phyloP scores from a whole-genome alignment of 2,329 filamentous ascomycete genomes.

The Fusarium chlamydosporum region DNA sequence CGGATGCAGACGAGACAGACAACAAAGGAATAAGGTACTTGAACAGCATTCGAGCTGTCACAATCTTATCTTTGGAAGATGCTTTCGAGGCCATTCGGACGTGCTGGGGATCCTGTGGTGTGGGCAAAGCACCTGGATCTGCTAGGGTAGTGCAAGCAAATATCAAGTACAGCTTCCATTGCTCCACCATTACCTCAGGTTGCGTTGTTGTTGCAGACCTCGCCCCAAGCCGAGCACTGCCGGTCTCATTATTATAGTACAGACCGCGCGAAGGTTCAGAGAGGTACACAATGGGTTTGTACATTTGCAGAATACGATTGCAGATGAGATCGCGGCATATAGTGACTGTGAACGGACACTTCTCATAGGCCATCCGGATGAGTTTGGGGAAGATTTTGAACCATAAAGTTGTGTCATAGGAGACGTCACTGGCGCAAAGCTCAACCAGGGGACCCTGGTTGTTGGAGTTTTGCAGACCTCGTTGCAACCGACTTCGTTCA shows the following conservation, averaged over 20 bases:
- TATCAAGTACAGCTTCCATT: slow-evolving; percentile 97
- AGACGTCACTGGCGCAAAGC: slow-evolving; percentile 93
- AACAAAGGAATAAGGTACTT: slow-evolving; percentile 91
- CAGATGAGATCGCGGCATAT: slow-evolving; percentile 93
- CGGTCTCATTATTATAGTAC: slow-evolving; percentile 72
- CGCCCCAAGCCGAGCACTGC: slow-evolving; percentile 65
- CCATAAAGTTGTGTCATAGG: slow-evolving; percentile 95
- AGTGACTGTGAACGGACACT: slow-evolving; percentile 91
- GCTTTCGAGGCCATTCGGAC: slow-evolving; percentile 82
- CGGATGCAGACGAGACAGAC: slow-evolving; percentile 81
- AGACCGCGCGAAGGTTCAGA: slow-evolving; percentile 79
- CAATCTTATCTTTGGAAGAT: slow-evolving; percentile 80
- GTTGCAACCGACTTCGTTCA: slow-evolving; percentile 90
- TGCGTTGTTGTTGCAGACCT: slow-evolving; percentile 78
- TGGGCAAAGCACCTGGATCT: slow-evolving; percentile 75
- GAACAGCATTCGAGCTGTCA: slow-evolving; percentile 90
- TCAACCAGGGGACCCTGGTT: slow-evolving; percentile 90
- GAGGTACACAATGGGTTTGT: slow-evolving; percentile 82
- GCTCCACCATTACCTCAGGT: slow-evolving; percentile 90
- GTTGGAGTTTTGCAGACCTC: slow-evolving; percentile 87
- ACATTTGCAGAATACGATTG: slow-evolving; percentile 92
- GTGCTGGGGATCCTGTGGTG: slow-evolving; percentile 75
- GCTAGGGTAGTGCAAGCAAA: slow-evolving; percentile 97
- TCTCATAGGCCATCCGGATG: slow-evolving; percentile 89
- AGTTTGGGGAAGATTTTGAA: slow-evolving; percentile 98